Percentiles rank a stretch among this genome's conserved stretches.
phyloP scores from a whole-genome alignment of 2,329 filamentous ascomycete species.

The Colletotrichum tamarilloi region DNA sequence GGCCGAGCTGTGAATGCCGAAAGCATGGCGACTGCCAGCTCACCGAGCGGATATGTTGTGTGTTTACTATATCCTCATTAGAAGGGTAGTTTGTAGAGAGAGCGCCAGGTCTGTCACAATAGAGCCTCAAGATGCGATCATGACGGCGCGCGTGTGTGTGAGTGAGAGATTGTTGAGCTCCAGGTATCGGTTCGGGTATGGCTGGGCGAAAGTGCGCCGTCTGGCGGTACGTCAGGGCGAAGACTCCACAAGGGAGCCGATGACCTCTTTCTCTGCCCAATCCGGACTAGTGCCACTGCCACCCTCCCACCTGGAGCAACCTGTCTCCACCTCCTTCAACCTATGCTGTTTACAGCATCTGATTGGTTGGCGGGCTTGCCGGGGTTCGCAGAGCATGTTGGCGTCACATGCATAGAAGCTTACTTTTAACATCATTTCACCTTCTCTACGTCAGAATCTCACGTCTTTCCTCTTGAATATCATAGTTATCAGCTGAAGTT shows the following conservation, averaged over 20 bases:
- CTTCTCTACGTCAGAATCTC: neutral
- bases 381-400: constrained; percentile 22
- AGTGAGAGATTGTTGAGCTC: constrained; percentile 17
- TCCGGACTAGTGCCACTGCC: constrained; percentile 8
- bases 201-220: constrained; percentile 26
- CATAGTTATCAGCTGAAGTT: neutral
- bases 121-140: constrained; percentile 18
- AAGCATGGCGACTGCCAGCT: constrained; percentile 77
- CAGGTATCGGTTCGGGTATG: constrained; percentile 20
- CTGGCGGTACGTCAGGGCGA: constrained; percentile 31
- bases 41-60: constrained; percentile 39
- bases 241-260: constrained; percentile 31
- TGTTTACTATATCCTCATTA: constrained; percentile 28
- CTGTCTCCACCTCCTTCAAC: constrained; percentile 25
- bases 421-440: neutral
- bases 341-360: neutral
- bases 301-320: constrained; percentile 23
- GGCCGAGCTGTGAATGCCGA: constrained; percentile 96
- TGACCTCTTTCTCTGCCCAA: constrained; percentile 22
- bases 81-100: neutral
- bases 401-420: constrained; percentile 16
- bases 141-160: constrained; percentile 20
- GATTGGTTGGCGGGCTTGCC: constrained; percentile 9
- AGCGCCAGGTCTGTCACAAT: constrained; percentile 9
- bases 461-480: neutral